Percentiles rank a stretch among this genome's conserved stretches.
Evolutionary conservation across 768 basidiomycete species (phyloP).

Genomic region (Zangia roseola): DNA sequence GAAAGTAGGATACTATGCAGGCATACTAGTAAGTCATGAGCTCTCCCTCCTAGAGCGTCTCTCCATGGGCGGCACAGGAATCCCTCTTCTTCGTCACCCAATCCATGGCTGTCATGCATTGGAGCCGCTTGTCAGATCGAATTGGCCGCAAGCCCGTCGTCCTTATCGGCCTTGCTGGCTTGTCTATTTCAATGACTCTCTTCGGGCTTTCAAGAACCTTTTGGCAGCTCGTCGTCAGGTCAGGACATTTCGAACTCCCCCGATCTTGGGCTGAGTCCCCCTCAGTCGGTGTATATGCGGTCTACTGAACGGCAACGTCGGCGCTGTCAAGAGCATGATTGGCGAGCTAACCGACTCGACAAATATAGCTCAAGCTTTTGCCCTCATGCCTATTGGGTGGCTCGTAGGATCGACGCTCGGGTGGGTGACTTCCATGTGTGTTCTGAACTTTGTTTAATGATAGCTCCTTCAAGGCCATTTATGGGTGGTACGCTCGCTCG

Average conservation of each 20-base stretch:
- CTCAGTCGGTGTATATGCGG: conserved; percentile 30
- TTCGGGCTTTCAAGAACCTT: conserved; percentile 72
- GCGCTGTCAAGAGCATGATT: conserved; percentile 59
- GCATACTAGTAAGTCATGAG: conserved; percentile 50
- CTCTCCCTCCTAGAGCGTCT: neutral
- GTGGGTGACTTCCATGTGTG: conserved; percentile 6
- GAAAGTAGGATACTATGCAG: conserved; percentile 62
- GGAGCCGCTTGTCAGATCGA: conserved; percentile 68
- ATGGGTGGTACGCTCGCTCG: conserved; percentile 55
- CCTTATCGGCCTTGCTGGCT: conserved; percentile 57
- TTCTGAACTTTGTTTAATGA: neutral
- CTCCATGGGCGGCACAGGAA: conserved; percentile 43
- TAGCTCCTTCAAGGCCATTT: conserved; percentile 23
- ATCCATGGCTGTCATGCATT: conserved; percentile 66
- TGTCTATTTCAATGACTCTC: conserved; percentile 64
- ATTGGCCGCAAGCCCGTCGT: conserved; percentile 76
- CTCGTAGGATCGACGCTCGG: conserved; percentile 34
- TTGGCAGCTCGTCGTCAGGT: conserved; percentile 53
- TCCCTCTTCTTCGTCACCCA: conserved; percentile 77
- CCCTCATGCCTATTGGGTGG: conserved; percentile 32
- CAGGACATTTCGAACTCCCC: neutral
- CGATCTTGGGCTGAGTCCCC: neutral
- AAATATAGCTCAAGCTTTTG: conserved; percentile 28
- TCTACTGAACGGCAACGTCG: conserved; percentile 34
- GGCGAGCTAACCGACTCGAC: conserved; percentile 57